phyloP scores from a whole-genome alignment of 2,329 filamentous ascomycete genomes.

The Macrophomina tecta region DNA sequence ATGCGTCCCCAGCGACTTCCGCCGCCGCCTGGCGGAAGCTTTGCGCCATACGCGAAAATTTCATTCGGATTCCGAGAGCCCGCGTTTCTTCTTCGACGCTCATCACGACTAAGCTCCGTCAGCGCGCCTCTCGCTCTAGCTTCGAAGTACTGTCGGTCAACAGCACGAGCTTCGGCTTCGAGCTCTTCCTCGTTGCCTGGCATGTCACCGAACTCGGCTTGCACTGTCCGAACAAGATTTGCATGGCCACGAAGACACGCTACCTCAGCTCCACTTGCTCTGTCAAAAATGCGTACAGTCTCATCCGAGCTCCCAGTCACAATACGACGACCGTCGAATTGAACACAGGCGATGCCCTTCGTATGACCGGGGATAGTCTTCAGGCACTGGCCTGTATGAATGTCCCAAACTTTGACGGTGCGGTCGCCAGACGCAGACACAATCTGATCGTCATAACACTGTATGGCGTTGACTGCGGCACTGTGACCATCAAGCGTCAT shows the following conservation, averaged over 20 bases:
- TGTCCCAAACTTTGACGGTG: slow-evolving; percentile 93
- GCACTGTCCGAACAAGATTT: slow-evolving; percentile 89
- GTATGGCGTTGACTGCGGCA: slow-evolving; percentile 95
- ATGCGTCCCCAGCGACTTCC: slow-evolving; percentile 92
- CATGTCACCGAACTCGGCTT: slow-evolving; percentile 90
- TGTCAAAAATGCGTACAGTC: slow-evolving; percentile 94
- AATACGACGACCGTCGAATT: slow-evolving; percentile 91
- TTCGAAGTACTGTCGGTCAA: slow-evolving; percentile 75
- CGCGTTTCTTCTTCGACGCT: slow-evolving; percentile 61
- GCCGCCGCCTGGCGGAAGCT: slow-evolving; percentile 87
- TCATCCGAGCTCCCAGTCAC: slow-evolving; percentile 97
- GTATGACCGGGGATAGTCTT: slow-evolving; percentile 84
- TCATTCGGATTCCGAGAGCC: slow-evolving; percentile 78
- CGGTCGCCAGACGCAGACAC: slow-evolving; percentile 96
- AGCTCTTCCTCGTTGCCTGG: slow-evolving; percentile 80
- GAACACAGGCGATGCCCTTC: slow-evolving; percentile 97
- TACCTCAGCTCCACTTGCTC: slow-evolving; percentile 82
- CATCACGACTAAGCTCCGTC: slow-evolving; percentile 39
- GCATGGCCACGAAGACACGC: slow-evolving; percentile 83
- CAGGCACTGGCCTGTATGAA: slow-evolving; percentile 76
- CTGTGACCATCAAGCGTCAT: slow-evolving; percentile 82
- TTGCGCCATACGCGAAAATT: slow-evolving; percentile 80
- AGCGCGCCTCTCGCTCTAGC: slow-evolving; percentile 56
- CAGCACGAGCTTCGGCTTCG: slow-evolving; percentile 70
- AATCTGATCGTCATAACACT: slow-evolving; percentile 83